Evolutionary conservation across 2,329 filamentous ascomycete species (phyloP).

Genomic region (Phaeosphaeria sp.): DNA sequence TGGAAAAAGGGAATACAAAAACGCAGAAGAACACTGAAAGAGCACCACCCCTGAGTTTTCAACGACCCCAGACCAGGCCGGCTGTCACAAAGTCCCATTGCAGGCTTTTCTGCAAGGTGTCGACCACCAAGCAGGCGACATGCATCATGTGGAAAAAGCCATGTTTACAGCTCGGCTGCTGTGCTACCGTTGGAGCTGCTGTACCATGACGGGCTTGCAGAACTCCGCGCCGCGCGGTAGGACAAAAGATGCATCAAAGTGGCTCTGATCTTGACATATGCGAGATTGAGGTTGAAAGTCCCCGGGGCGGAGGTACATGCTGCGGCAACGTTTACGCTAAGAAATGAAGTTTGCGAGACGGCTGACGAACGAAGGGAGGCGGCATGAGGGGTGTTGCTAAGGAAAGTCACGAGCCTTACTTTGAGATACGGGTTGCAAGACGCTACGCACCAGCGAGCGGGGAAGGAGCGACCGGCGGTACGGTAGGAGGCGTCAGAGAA

Average conservation of each 20-base stretch:
- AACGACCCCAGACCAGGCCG: conserved; percentile 33
- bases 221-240: conserved; percentile 28
- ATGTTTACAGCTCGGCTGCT: conserved; percentile 39
- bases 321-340: conserved; percentile 11
- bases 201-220: conserved; percentile 41
- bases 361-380: conserved; percentile 19
- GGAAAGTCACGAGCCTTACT: conserved; percentile 35
- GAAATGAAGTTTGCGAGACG: conserved; percentile 3
- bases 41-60: conserved; percentile 39
- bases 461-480: conserved; percentile 27
- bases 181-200: conserved; percentile 40
- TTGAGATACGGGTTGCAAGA: conserved; percentile 18
- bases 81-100: conserved; percentile 37
- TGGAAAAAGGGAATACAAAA: conserved; percentile 22
- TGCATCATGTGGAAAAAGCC: conserved; percentile 32
- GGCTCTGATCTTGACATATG: neutral
- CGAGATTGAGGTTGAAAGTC: neutral
- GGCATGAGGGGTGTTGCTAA: conserved; percentile 18
- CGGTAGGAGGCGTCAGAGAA: conserved; percentile 32
- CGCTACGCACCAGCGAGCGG: conserved; percentile 33
- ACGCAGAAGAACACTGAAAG: conserved; percentile 31
- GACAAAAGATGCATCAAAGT: conserved; percentile 21
- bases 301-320: neutral
- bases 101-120: conserved; percentile 41
- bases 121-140: conserved; percentile 31